Evolutionary conservation across 2,329 filamentous ascomycete species (phyloP).

Genomic region (Aspergillus sp.): DNA sequence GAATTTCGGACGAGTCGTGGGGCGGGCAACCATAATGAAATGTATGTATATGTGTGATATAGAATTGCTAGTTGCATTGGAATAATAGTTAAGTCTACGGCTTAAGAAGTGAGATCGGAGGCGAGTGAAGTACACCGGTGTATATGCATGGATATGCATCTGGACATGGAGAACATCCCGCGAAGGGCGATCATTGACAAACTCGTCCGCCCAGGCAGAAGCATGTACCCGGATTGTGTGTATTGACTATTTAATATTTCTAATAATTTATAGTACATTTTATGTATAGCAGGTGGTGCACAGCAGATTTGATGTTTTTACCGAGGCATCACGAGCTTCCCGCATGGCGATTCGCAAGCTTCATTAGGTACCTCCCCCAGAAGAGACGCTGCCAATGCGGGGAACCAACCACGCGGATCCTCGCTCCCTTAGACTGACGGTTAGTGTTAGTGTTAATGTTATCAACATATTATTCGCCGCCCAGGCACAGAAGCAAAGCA

Average conservation of each 20-base stretch:
- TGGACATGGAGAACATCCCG: neutral
- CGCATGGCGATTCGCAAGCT: neutral
- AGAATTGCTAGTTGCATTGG: neutral
- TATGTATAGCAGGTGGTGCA: neutral
- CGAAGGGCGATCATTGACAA: neutral
- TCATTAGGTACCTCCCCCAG: neutral
- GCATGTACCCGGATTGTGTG: neutral
- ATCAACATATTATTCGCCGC: neutral
- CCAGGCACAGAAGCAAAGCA: too few species aligned
- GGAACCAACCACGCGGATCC: slow-evolving; percentile 2
- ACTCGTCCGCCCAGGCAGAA: neutral
- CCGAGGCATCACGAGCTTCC: slow-evolving; percentile 15
- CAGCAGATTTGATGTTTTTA: neutral
- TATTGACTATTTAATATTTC: neutral
- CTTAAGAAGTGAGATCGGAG: neutral
- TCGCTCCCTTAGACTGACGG: neutral
- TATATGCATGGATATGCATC: too few species aligned
- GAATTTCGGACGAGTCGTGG: too few species aligned
- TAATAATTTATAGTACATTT: too few species aligned
- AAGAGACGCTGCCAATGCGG: neutral
- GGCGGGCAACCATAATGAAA: neutral
- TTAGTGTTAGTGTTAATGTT: neutral
- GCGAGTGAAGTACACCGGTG: neutral
- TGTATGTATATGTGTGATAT: neutral
- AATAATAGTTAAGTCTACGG: neutral